Percentiles rank a stretch among this genome's conserved stretches.
Conservation (phyloP, 345 rosid species). For the Barbarea vulgaris region DNA sequence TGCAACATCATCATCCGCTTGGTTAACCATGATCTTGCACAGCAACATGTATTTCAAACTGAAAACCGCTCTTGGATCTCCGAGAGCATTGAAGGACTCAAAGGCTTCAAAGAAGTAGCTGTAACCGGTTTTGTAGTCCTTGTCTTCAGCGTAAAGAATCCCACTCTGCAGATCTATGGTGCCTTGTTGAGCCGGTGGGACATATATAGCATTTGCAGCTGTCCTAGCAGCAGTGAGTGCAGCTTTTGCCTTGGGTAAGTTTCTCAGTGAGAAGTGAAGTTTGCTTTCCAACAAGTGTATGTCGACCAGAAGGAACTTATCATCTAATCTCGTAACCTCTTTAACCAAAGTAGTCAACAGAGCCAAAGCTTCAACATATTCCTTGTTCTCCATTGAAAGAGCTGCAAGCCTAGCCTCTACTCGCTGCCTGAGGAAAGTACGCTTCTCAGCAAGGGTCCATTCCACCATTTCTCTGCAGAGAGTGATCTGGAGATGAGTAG, state of each 20-base stretch:
- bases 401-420: conserved; percentile 95
- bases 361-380: conserved; percentile 74
- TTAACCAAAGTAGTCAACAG: conserved; percentile 72
- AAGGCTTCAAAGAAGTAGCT: conserved; percentile 96
- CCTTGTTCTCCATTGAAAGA: conserved; percentile 85
- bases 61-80: conserved; percentile 83
- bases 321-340: conserved; percentile 96
- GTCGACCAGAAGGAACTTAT: conserved; percentile 94
- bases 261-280: conserved; percentile 89
- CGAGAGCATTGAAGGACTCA: conserved; percentile 92
- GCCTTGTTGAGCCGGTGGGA: conserved; percentile 95
- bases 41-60: conserved; percentile 91
- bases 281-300: conserved; percentile 90
- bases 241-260: conserved; percentile 96
- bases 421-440: conserved; percentile 90
- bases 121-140: conserved; percentile 95
- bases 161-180: conserved; percentile 98
- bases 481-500: conserved; percentile 84
- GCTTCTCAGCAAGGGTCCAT: conserved; percentile 92
- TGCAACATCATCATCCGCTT: conserved; percentile 94
- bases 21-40: conserved; percentile 97
- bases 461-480: conserved; percentile 92
- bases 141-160: conserved; percentile 97
- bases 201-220: conserved; percentile 94
- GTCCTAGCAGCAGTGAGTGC: conserved; percentile 97